Percentiles rank a stretch among this genome's conserved stretches.
These are phyloP conservation scores for Nelumbo lutea DNA, from an alignment of 164 flowering plant species.

Conservation along the genomic window DNA sequence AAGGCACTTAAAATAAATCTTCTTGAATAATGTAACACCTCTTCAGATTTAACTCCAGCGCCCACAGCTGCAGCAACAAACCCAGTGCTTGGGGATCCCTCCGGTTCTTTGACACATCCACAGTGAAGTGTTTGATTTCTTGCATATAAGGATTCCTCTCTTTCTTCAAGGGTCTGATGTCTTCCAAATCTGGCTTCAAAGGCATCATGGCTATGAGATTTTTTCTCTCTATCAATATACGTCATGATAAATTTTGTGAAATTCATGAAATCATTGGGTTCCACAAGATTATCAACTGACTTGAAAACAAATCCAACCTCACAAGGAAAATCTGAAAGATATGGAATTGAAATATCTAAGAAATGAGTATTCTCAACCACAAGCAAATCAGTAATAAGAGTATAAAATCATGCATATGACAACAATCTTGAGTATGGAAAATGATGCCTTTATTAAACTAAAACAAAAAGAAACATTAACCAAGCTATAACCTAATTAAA, in stretches of 20 bases:
- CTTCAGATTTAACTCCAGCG: too few species aligned
- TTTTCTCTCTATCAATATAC: constrained; percentile 54
- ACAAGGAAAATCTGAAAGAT: constrained; percentile 68
- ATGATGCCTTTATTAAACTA: too few species aligned
- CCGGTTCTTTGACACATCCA: constrained; percentile 78
- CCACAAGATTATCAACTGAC: constrained; percentile 48
- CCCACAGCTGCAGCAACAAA: constrained; percentile 26
- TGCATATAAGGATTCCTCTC: constrained; percentile 74
- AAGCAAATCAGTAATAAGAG: background rate
- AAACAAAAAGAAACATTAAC: too few species aligned
- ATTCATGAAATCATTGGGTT: constrained; percentile 52
- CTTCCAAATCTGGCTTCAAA: constrained; percentile 78
- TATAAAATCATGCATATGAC: background rate
- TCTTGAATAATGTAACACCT: too few species aligned
- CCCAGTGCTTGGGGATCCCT: constrained; percentile 59
- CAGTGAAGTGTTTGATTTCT: constrained; percentile 78
- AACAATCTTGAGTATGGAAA: background rate
- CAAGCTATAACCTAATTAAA: too few species aligned
- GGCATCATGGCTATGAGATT: constrained; percentile 12
- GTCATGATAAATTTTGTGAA: constrained; percentile 50
- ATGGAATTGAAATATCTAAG: background rate
- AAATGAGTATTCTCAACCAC: constrained; percentile 4
- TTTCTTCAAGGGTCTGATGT: constrained; percentile 80
- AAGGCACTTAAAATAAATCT: too few species aligned
- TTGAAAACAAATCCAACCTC: constrained; percentile 40